A percentile compares a stretch with the other conserved stretches of the same genome.
Conservation (phyloP, 768 basidiomycete genomes). For the Lactarius pseudohatsudake region DNA sequence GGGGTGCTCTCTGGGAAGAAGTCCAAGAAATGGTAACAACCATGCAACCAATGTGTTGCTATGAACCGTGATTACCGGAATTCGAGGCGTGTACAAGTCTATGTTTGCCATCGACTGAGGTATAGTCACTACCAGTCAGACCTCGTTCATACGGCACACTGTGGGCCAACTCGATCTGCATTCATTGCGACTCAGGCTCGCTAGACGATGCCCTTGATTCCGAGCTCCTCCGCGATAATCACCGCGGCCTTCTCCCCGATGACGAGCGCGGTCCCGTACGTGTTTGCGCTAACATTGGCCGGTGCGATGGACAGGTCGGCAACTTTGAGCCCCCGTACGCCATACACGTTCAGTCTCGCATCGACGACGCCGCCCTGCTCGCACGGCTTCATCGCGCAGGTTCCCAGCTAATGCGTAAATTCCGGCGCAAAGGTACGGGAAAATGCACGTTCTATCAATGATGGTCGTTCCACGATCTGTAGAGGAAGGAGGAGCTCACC, state of each 20-base stretch:
- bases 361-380: slow-evolving; percentile 63
- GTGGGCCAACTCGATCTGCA: no score
- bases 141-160: no score
- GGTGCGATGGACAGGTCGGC: slow-evolving; percentile 44
- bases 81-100: no score
- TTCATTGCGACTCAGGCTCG: not conserved
- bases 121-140: no score
- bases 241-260: slow-evolving; percentile 61
- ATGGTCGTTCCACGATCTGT: not conserved
- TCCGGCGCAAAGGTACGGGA: no score
- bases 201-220: slow-evolving; percentile 29
- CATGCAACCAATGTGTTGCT: no score
- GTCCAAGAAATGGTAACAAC: no score
- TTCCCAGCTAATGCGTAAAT: slow-evolving; percentile 44
- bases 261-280: slow-evolving; percentile 42
- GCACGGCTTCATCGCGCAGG: slow-evolving; percentile 64
- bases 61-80: no score
- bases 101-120: no score
- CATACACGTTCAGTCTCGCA: slow-evolving; percentile 58
- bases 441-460: not conserved
- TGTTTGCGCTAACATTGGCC: slow-evolving; percentile 42
- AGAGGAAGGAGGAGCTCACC: slow-evolving; percentile 28
- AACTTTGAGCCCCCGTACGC: slow-evolving; percentile 55
- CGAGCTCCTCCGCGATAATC: slow-evolving; percentile 54
- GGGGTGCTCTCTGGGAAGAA: no score